Evolutionary conservation across 257 asterid genomes (phyloP).

Genomic region (Primulina eburnea): DNA sequence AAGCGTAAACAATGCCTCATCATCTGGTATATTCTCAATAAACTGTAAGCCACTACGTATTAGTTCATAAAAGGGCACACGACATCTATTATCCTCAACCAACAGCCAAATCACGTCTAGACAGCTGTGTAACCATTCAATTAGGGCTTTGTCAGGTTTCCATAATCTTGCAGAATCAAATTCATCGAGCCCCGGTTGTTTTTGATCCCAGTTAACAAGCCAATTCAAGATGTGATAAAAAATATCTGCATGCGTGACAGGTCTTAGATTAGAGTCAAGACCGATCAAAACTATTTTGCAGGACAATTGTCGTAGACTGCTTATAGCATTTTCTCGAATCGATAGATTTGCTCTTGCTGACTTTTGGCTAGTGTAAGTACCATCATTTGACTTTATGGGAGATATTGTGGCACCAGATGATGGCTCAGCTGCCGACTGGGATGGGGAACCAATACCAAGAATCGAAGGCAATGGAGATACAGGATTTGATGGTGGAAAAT

Average conservation of each 20-base stretch:
- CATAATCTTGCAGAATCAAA: slow-evolving; percentile 59
- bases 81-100: slow-evolving; percentile 79
- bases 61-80: slow-evolving; percentile 91
- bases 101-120: slow-evolving; percentile 90
- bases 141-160: slow-evolving; percentile 74
- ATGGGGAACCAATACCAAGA: slow-evolving; percentile 89
- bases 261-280: slow-evolving; percentile 73
- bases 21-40: slow-evolving; percentile 93
- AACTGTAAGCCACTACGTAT: slow-evolving; percentile 87
- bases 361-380: slow-evolving; percentile 48
- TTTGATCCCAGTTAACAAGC: slow-evolving; percentile 86
- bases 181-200: slow-evolving; percentile 66
- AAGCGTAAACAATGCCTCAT: slow-evolving; percentile 92
- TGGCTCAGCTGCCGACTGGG: slow-evolving; percentile 76
- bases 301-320: slow-evolving; percentile 81
- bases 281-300: slow-evolving; percentile 84
- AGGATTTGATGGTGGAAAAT: slow-evolving; percentile 75
- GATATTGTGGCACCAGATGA: slow-evolving; percentile 59
- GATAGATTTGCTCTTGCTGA: slow-evolving; percentile 45
- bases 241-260: slow-evolving; percentile 74
- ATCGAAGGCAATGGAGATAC: slow-evolving; percentile 80
- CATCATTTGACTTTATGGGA: slow-evolving; percentile 71
- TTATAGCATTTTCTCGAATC: slow-evolving; percentile 60
- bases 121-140: slow-evolving; percentile 96
- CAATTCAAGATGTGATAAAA: slow-evolving; percentile 80